Evolutionary conservation across 768 basidiomycete genomes (phyloP).

Genomic region (Termitomyces sp.): DNA sequence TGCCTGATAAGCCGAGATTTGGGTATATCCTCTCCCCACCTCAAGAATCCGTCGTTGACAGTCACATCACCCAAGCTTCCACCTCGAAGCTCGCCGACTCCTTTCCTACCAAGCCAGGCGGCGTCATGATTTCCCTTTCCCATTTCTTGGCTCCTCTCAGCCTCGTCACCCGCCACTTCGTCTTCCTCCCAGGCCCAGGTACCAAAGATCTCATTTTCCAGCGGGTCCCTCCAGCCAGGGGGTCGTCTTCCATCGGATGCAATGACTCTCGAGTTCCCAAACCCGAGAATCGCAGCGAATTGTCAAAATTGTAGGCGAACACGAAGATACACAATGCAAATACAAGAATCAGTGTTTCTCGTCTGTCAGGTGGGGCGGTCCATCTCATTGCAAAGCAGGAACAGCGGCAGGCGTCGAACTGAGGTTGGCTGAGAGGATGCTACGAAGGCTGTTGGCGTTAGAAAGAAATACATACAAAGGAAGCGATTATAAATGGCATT

Average conservation of each 20-base stretch:
- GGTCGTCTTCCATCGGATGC: constrained; percentile 47
- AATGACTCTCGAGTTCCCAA: constrained; percentile 34
- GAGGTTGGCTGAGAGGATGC: not conserved
- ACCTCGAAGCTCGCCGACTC: constrained; percentile 23
- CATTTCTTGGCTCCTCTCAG: constrained; percentile 41
- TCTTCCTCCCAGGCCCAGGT: constrained; percentile 66
- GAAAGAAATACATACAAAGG: constrained; percentile 1
- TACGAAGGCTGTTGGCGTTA: not conserved
- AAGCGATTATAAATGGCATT: not conserved
- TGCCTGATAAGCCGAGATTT: constrained; percentile 57
- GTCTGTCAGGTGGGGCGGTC: constrained; percentile 63
- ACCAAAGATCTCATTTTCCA: constrained; percentile 66
- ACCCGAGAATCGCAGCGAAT: constrained; percentile 51
- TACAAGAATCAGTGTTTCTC: constrained; percentile 69
- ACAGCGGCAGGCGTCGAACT: not conserved
- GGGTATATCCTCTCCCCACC: constrained; percentile 59
- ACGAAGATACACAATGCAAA: constrained; percentile 64
- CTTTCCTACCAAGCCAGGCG: constrained; percentile 38
- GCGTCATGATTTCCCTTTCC: constrained; percentile 41
- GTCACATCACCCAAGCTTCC: constrained; percentile 30
- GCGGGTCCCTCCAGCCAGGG: constrained; percentile 48
- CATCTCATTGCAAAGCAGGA: constrained; percentile 45
- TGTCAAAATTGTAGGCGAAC: constrained; percentile 72
- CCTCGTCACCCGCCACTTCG: constrained; percentile 54
- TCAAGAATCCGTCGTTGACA: constrained; percentile 51